phyloP scores from a whole-genome alignment of 768 basidiomycete genomes.

The Boletus vermiculosoides region DNA sequence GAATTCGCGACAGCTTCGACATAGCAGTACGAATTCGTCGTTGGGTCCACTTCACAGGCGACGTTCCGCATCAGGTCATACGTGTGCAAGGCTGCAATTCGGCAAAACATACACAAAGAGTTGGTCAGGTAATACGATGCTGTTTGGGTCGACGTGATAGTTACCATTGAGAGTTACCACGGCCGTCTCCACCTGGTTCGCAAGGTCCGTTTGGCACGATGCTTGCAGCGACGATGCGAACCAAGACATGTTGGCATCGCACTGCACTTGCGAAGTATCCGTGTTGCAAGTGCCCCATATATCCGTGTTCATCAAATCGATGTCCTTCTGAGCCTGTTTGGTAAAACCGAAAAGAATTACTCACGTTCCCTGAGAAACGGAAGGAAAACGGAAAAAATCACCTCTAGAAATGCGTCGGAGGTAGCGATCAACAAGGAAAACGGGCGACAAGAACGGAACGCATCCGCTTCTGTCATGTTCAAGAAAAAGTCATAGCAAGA shows the following conservation, averaged over 20 bases:
- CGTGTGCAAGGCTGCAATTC: constrained; percentile 51
- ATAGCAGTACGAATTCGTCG: constrained; percentile 70
- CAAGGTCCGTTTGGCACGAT: constrained; percentile 58
- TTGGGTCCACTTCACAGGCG: constrained; percentile 58
- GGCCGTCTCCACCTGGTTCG: constrained; percentile 49
- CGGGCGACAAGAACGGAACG: constrained; percentile 74
- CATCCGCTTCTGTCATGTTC: constrained; percentile 62
- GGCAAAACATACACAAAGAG: not conserved
- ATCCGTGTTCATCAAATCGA: constrained; percentile 60
- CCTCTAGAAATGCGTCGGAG: constrained; percentile 55
- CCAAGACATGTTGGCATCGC: constrained; percentile 65
- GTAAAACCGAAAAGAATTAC: not conserved
- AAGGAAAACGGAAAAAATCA: constrained; percentile 30
- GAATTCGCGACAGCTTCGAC: constrained; percentile 55
- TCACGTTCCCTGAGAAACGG: not conserved
- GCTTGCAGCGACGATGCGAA: constrained; percentile 50
- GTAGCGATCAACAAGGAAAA: constrained; percentile 63
- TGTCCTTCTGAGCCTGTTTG: constrained; percentile 62
- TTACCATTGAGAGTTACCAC: constrained; percentile 56
- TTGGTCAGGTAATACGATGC: not conserved
- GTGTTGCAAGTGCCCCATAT: constrained; percentile 85
- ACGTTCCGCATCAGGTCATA: constrained; percentile 61
- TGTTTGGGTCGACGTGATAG: not conserved
- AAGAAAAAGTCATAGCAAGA: constrained; percentile 69
- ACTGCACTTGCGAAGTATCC: constrained; percentile 43